Evolutionary conservation across 257 asterid species (phyloP).

Genomic region (Solanum ahanhuiri): DNA sequence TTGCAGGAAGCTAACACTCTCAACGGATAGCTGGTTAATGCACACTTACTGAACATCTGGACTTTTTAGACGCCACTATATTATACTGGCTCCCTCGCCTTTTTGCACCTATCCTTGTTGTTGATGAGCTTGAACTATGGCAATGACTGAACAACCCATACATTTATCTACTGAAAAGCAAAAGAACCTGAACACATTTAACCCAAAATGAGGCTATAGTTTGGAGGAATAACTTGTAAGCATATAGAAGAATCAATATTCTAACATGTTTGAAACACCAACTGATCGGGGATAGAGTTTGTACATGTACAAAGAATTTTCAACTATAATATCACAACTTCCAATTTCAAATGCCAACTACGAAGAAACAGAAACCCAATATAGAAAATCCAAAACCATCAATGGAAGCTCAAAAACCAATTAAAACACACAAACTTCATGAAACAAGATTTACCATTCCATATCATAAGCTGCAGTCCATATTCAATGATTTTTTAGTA

Average conservation of each 20-base stretch:
- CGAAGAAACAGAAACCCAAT: not conserved
- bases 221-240: not conserved
- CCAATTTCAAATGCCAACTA: not conserved
- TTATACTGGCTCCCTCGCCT: not conserved
- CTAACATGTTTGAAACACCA: not conserved
- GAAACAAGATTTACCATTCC: not conserved
- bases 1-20: not conserved
- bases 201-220: not conserved
- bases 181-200: not conserved
- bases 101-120: not conserved
- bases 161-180: not conserved
- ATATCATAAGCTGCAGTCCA: not conserved
- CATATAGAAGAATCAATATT: not conserved
- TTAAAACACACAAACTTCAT: not conserved
- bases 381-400: not conserved
- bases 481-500: not conserved
- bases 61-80: not conserved
- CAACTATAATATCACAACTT: not conserved
- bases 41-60: not conserved
- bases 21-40: not conserved
- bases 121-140: not conserved
- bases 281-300: not conserved
- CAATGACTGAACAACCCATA: not conserved
- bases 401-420: not conserved
- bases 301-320: not conserved